Base-by-base conservation (phyloP, 495 filamentous ascomycete genomes). In the Aspergillus cavernicola region DNA sequence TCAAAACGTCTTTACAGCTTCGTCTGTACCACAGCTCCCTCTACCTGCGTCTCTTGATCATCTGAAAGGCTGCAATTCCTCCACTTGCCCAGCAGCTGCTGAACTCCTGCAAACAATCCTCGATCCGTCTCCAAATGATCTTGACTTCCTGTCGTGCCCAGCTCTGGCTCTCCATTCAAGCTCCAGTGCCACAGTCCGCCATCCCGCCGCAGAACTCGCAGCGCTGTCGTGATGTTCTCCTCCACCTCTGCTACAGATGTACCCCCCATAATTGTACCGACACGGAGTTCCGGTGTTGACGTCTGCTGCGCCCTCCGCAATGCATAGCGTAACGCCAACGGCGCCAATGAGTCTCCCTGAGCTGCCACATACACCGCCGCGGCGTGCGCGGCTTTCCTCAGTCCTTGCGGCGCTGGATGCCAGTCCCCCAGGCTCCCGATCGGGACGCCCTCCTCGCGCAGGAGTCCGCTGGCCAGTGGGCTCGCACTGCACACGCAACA, bases 11-110 rank as follows among this genome's bases (percentile, higher is more conserved):
- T 48, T 18, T 49, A 52, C 39, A 52, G 20, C 29, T 52, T 52
- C 26, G 38, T 22, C 20, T 42, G 38, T 6, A 52, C 23, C 13
- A 44, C 16, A n/a, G 28, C 35, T 29, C 3, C 26, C 18, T 26
- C 29, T 24, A 10, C 36, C 39, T 36, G 16, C 13, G 23, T 18
- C 24, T 39, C 47, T 22, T 19, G 22, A 0, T 44, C 50, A 4
- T 53, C 40, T 6, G 39, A n/a, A 22, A 53, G 46, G 40, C 40
- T 38, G 22, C 46, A 53, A 29, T 53, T 53, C 50, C 29, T 36
- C 50, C 50, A 53, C n/a, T 26, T 3, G 9, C 50, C 50, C 31
- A 53, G n/a, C 9, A 38, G 26, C 22, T 20, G 29, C 41, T 53
- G 31, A 2, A 53, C 50, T 1, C 16, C 40, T 1, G 4, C 22